A percentile compares a stretch with the other conserved stretches of the same genome.
phyloP scores from a whole-genome alignment of 805 yeast genomes.

The Ogataea siamensis region DNA sequence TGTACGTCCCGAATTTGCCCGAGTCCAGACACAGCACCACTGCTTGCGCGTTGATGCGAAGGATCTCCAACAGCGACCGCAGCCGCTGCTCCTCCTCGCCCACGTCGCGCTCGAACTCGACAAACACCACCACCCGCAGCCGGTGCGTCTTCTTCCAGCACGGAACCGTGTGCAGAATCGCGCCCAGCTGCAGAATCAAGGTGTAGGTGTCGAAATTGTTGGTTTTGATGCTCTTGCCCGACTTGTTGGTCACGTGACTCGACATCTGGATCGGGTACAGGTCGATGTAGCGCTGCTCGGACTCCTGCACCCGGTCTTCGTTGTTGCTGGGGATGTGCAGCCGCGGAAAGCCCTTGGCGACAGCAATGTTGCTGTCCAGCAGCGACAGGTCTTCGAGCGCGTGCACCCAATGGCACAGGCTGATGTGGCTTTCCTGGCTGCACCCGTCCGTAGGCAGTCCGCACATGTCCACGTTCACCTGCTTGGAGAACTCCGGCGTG shows the following conservation, averaged over 20 bases:
- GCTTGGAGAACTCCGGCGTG: constrained; percentile 23
- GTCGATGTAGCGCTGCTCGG: constrained; percentile 63
- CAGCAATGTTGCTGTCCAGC: constrained; percentile 88
- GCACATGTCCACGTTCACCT: constrained; percentile 23
- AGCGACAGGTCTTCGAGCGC: constrained; percentile 85
- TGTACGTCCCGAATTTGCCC: constrained; percentile 58
- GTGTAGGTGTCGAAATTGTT: constrained; percentile 97
- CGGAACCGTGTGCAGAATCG: constrained; percentile 88
- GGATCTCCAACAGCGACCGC: constrained; percentile 58
- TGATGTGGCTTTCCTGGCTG: constrained; percentile 64
- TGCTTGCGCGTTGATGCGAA: constrained; percentile 83
- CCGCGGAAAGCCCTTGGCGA: constrained; percentile 81
- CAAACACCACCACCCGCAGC: constrained; percentile 84
- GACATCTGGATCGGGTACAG: constrained; percentile 97
- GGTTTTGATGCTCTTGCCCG: constrained; percentile 62
- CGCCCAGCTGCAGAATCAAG: constrained; percentile 88
- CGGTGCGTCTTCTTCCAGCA: constrained; percentile 81
- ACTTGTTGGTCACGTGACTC: constrained; percentile 64
- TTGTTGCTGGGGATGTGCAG: constrained; percentile 59
- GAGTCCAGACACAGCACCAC: constrained; percentile 66
- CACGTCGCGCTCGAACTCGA: constrained; percentile 70
- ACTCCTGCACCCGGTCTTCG: constrained; percentile 31
- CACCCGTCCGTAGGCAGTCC: constrained; percentile 62
- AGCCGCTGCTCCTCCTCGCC: constrained; percentile 68
- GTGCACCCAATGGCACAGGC: constrained; percentile 85